phyloP scores from a whole-genome alignment of 306 rosid species.

The Pyrus pyrifolia region DNA sequence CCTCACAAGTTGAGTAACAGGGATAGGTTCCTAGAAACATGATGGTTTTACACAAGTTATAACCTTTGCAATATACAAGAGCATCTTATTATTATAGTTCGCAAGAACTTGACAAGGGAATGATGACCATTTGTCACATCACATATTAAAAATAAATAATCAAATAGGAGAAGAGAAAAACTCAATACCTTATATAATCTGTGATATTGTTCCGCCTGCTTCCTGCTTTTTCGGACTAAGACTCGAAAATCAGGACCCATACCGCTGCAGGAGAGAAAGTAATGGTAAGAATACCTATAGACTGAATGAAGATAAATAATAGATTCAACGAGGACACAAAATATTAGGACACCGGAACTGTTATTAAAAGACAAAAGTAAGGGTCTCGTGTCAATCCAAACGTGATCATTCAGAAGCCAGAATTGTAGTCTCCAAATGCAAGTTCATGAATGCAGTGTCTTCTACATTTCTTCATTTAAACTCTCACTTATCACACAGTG shows the following conservation, averaged over 20 bases:
- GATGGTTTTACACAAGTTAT: not conserved
- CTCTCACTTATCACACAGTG: not conserved
- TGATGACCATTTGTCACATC: not conserved
- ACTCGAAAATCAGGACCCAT: constrained; percentile 99
- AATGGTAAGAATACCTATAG: not conserved
- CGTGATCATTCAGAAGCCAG: not conserved
- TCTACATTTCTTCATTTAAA: not conserved
- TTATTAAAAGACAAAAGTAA: not conserved
- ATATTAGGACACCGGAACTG: not conserved
- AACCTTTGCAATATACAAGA: not conserved
- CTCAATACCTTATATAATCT: constrained; percentile 62
- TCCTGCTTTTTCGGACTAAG: constrained; percentile 91
- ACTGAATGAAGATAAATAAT: not conserved
- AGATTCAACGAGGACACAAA: not conserved
- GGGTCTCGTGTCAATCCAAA: not conserved
- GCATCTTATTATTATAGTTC: not conserved
- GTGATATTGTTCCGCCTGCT: constrained; percentile 93
- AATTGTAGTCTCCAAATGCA: not conserved
- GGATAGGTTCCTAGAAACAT: constrained; percentile 74
- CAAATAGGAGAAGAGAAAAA: not conserved
- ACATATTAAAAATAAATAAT: not conserved
- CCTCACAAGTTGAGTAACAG: constrained; percentile 94
- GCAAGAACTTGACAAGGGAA: not conserved
- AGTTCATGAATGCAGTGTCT: not conserved
- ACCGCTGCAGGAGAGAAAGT: constrained; percentile 44